phyloP scores from a whole-genome alignment of 495 filamentous ascomycete genomes.

The Thozetella sp. region DNA sequence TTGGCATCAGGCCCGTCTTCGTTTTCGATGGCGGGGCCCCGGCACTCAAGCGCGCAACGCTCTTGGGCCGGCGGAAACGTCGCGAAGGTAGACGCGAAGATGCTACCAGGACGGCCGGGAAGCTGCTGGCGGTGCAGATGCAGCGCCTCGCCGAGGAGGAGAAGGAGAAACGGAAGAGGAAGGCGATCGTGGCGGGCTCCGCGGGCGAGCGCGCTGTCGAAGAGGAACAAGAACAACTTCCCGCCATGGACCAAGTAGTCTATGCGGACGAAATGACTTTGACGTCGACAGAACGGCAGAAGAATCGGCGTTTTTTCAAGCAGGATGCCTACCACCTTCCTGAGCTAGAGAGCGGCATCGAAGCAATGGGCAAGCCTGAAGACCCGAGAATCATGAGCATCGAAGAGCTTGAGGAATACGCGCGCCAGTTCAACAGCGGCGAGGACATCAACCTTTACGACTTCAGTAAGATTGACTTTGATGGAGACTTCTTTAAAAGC shows the following conservation, averaged over 20 bases:
- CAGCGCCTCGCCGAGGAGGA: constrained; percentile 87
- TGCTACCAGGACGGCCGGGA: constrained; percentile 87
- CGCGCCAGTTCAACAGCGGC: constrained; percentile 84
- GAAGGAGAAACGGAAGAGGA: constrained; percentile 61
- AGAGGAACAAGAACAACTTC: constrained; percentile 60
- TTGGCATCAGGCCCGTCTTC: constrained; percentile 96
- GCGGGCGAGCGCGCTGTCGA: constrained; percentile 21
- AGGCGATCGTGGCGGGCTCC: constrained; percentile 18
- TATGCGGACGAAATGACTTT: constrained; percentile 89
- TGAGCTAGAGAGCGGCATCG: constrained; percentile 72
- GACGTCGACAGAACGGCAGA: constrained; percentile 73
- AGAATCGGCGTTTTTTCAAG: constrained; percentile 79
- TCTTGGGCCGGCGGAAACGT: constrained; percentile 73
- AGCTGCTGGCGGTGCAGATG: constrained; percentile 90
- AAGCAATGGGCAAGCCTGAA: constrained; percentile 84
- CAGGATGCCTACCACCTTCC: constrained; percentile 95
- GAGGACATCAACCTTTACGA: constrained; percentile 99
- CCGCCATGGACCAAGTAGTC: constrained; percentile 66
- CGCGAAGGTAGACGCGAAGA: constrained; percentile 91
- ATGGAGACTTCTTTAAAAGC: constrained; percentile 88
- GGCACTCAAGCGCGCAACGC: constrained; percentile 86
- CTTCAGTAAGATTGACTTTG: constrained; percentile 98
- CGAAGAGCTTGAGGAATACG: constrained; percentile 91
- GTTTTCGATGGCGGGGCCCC: constrained; percentile 98
- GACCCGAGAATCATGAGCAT: constrained; percentile 94